A percentile compares a stretch with the other conserved stretches of the same genome.
Conservation (phyloP, 345 rosid genomes). For the Gossypium anomalum region DNA sequence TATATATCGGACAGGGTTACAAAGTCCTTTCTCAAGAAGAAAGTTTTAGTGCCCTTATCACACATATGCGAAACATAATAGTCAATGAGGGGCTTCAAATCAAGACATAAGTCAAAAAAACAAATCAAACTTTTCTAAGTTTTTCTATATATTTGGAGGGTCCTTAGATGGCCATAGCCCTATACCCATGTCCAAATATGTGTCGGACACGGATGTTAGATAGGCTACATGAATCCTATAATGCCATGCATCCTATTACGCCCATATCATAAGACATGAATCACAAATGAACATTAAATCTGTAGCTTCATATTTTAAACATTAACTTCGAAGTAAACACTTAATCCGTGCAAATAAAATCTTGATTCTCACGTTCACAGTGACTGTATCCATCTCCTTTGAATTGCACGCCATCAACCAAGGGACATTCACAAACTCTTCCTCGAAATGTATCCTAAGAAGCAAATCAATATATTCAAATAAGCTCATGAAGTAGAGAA, state of each 20-base stretch:
- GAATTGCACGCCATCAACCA: conserved; percentile 88
- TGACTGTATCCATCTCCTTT: conserved; percentile 95
- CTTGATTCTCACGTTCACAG: conserved; percentile 67
- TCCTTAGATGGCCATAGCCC: neutral
- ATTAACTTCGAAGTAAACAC: neutral
- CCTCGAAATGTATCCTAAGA: conserved; percentile 97
- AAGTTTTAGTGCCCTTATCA: neutral
- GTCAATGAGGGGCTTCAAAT: neutral
- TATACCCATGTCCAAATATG: neutral
- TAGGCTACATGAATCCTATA: neutral
- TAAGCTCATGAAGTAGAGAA: neutral
- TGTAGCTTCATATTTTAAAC: neutral
- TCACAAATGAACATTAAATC: neutral
- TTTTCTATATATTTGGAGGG: neutral
- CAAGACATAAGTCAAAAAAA: neutral
- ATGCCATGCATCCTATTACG: neutral
- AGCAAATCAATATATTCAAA: neutral
- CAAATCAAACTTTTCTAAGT: neutral
- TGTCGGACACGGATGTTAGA: neutral
- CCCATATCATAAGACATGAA: neutral
- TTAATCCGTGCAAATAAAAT: neutral
- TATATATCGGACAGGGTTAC: neutral
- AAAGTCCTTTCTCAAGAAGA: neutral
- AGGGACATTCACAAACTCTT: conserved; percentile 83
- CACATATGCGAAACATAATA: neutral